A percentile compares a stretch with the other conserved stretches of the same genome.
phyloP scores from a whole-genome alignment of 2,329 filamentous ascomycete species.

The Diaporthe eres region DNA sequence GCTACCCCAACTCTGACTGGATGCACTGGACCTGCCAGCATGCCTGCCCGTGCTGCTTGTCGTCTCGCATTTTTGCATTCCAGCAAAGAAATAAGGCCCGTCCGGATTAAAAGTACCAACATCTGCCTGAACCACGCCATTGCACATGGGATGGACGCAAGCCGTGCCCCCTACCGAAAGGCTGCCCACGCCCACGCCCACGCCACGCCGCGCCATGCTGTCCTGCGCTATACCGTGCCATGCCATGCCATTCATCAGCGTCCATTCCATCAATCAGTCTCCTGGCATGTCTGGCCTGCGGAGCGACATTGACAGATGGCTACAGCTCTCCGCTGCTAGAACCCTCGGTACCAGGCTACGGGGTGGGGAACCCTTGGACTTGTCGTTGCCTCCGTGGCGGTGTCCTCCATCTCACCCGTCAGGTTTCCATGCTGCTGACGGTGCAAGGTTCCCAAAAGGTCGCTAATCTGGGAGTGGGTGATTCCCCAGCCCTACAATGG shows the following conservation, averaged over 20 bases:
- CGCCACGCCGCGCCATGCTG: slow-evolving; percentile 21
- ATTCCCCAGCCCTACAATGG: slow-evolving; percentile 34
- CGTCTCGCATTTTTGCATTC: slow-evolving; percentile 9
- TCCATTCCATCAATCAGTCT: not conserved
- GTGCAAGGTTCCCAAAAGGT: slow-evolving; percentile 28
- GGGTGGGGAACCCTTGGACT: not conserved
- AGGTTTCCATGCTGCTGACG: slow-evolving; percentile 24
- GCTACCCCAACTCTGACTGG: slow-evolving; percentile 11
- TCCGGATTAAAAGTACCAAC: slow-evolving; percentile 33
- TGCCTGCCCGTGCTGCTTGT: not conserved
- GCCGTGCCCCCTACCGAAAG: not conserved
- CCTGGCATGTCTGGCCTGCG: not conserved
- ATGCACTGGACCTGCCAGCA: not conserved
- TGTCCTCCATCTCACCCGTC: slow-evolving; percentile 16
- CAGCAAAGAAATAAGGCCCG: not conserved
- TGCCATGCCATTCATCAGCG: slow-evolving; percentile 4
- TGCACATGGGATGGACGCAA: slow-evolving; percentile 10
- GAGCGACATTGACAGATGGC: not conserved
- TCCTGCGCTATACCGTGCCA: not conserved
- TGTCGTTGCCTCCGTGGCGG: slow-evolving; percentile 20
- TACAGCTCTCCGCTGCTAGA: not conserved
- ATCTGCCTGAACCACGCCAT: slow-evolving; percentile 1
- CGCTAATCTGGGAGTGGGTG: slow-evolving; percentile 36
- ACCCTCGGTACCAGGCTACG: not conserved
- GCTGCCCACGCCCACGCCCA: slow-evolving; percentile 3